Evolutionary conservation across 352 stramenopile genomes (phyloP).

Genomic region (Aphanomyces cochlioides): DNA sequence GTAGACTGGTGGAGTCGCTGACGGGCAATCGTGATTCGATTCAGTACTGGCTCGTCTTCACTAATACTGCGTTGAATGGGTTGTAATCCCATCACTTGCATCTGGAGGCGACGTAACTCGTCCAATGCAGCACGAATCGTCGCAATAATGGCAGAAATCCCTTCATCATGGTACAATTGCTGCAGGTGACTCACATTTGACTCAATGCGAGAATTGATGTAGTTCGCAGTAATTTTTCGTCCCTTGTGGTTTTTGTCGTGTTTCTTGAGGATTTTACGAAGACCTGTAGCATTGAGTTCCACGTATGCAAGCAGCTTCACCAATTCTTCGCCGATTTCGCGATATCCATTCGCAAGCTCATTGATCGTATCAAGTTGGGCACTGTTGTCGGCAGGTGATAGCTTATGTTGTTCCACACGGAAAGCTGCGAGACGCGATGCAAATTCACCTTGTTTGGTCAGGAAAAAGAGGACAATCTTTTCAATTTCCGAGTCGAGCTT

Average conservation of each 20-base stretch:
- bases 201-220: constrained; percentile 73
- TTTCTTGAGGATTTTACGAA: constrained; percentile 89
- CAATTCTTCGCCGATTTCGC: constrained; percentile 71
- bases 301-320: constrained; percentile 81
- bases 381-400: constrained; percentile 37
- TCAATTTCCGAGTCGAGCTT: constrained; percentile 77
- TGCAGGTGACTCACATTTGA: constrained; percentile 79
- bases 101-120: constrained; percentile 54
- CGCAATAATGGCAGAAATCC: constrained; percentile 84
- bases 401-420: constrained; percentile 45
- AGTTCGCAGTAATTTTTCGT: constrained; percentile 83
- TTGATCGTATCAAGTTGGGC: constrained; percentile 59
- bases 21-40: constrained; percentile 60
- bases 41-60: constrained; percentile 70
- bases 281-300: constrained; percentile 80
- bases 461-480: constrained; percentile 81
- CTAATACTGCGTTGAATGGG: constrained; percentile 51
- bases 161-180: constrained; percentile 83
- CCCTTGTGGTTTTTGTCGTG: constrained; percentile 82
- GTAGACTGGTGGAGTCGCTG: constrained; percentile 73
- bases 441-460: constrained; percentile 81
- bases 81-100: constrained; percentile 23
- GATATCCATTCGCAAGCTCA: constrained; percentile 55
- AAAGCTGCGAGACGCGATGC: constrained; percentile 57
- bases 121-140: constrained; percentile 66